phyloP scores from a whole-genome alignment of 169 alveolate species.

The Theileria orientalis region DNA sequence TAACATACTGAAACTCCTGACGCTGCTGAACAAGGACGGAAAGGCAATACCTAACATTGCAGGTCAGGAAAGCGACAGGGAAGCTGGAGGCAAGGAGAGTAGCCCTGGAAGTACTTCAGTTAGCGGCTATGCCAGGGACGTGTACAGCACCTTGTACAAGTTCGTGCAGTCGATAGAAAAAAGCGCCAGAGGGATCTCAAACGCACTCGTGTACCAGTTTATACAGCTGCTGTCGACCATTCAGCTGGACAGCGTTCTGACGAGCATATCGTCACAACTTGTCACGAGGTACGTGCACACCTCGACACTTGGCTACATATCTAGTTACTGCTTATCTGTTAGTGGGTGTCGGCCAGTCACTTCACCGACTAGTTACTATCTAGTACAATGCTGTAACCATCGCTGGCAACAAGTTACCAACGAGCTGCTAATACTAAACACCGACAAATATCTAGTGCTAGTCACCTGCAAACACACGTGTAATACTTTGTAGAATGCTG shows the following conservation, averaged over 20 bases:
- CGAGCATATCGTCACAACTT: slow-evolving; percentile 86
- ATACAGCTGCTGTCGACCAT: slow-evolving; percentile 88
- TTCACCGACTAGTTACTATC: too few relatives aligned
- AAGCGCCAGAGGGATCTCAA: slow-evolving; percentile 70
- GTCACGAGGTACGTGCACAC: slow-evolving; percentile 72
- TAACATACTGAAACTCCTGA: slow-evolving; percentile 43
- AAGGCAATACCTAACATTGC: too few relatives aligned
- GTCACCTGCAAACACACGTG: too few relatives aligned
- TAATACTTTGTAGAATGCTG: slow-evolving; percentile 81
- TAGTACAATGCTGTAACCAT: too few relatives aligned
- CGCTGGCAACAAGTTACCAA: too few relatives aligned
- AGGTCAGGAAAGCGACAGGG: too few relatives aligned
- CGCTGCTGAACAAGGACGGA: slow-evolving; percentile 26
- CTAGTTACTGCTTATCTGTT: too few relatives aligned
- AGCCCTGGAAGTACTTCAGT: neutral
- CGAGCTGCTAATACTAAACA: too few relatives aligned
- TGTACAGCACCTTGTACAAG: slow-evolving; percentile 61
- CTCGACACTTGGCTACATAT: too few relatives aligned
- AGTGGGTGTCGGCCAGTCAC: too few relatives aligned
- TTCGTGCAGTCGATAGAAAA: slow-evolving; percentile 75
- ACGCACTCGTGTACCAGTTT: slow-evolving; percentile 92
- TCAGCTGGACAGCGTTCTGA: slow-evolving; percentile 81
- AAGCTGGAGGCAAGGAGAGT: neutral
- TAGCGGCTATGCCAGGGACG: slow-evolving; percentile 7
- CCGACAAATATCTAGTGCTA: too few relatives aligned